These are phyloP conservation scores for Chiua sp. DNA, from an alignment of 1,284 basidiomycete species.

Conservation along the genomic window DNA sequence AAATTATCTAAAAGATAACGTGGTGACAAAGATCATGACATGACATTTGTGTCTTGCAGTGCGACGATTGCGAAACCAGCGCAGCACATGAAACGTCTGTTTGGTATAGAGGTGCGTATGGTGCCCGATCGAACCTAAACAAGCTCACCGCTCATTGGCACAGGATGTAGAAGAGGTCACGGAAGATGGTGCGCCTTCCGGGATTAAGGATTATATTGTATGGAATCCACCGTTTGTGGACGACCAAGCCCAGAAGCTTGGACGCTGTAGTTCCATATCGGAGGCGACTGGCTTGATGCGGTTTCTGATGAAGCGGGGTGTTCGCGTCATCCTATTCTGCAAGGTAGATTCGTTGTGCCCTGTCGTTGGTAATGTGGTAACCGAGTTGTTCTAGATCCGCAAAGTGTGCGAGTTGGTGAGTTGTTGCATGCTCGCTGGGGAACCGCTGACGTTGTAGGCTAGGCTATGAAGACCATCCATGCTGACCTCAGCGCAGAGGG, in stretches of 20 bases:
- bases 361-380: neutral
- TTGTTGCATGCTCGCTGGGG: neutral
- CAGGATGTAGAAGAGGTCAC: constrained; percentile 72
- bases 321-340: constrained; percentile 88
- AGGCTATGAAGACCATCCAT: constrained; percentile 84
- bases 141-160: neutral
- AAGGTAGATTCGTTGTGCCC: constrained; percentile 54
- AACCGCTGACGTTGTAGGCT: constrained; percentile 2
- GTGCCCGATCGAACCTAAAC: neutral
- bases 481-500: constrained; percentile 78
- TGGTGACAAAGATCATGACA: constrained; percentile 52
- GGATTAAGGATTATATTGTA: constrained; percentile 77
- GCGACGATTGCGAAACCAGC: constrained; percentile 87
- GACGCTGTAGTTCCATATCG: constrained; percentile 64
- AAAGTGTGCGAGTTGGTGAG: constrained; percentile 83
- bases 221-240: constrained; percentile 81
- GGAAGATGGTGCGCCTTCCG: constrained; percentile 86
- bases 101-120: constrained; percentile 60
- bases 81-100: constrained; percentile 77
- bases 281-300: constrained; percentile 82
- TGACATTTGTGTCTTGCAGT: constrained; percentile 86
- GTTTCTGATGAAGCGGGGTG: constrained; percentile 81
- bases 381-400: constrained; percentile 56
- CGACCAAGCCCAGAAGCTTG: constrained; percentile 58
- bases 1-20: neutral